These are phyloP conservation scores for Akanthomyces uredinophilus DNA, from an alignment of 2,329 filamentous ascomycete species.

Conservation along the genomic window DNA sequence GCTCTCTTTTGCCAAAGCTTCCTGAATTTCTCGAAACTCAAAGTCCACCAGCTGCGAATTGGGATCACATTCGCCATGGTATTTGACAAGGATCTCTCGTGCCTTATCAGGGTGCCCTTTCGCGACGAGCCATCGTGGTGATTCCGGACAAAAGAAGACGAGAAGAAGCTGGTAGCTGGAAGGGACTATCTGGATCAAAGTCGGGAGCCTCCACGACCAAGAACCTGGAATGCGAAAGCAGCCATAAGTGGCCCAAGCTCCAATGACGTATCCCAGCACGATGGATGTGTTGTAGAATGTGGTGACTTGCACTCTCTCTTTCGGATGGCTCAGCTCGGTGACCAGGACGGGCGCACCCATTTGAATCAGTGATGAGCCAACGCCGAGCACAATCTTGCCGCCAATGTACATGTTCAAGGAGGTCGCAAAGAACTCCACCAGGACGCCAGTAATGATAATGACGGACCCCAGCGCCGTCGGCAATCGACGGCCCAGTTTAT, in stretches of 20 bases:
- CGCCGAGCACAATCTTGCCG: slow-evolving; percentile 33
- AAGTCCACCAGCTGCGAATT: slow-evolving; percentile 40
- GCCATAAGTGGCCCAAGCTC: slow-evolving; percentile 34
- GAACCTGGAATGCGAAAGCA: slow-evolving; percentile 22
- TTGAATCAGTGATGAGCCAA: slow-evolving; percentile 33
- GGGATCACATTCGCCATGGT: slow-evolving; percentile 43
- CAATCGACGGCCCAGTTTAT: slow-evolving; percentile 29
- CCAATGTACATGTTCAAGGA: slow-evolving; percentile 34
- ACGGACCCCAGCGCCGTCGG: slow-evolving; percentile 33
- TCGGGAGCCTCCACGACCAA: slow-evolving; percentile 51
- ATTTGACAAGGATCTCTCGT: slow-evolving; percentile 44
- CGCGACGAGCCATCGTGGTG: slow-evolving; percentile 53
- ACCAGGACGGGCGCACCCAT: slow-evolving; percentile 39
- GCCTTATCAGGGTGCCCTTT: slow-evolving; percentile 47
- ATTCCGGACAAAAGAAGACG: slow-evolving; percentile 52
- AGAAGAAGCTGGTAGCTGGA: slow-evolving; percentile 37
- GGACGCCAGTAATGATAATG: slow-evolving; percentile 33
- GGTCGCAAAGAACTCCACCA: slow-evolving; percentile 32
- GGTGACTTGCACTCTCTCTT: slow-evolving; percentile 33
- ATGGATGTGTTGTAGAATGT: slow-evolving; percentile 38
- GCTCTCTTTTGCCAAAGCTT: slow-evolving; percentile 38
- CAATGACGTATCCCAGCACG: slow-evolving; percentile 34
- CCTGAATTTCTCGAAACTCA: slow-evolving; percentile 45
- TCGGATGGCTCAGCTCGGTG: slow-evolving; percentile 37
- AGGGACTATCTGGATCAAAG: slow-evolving; percentile 46